Conservation (phyloP, 306 rosid species). For the Rosa chinensis region DNA sequence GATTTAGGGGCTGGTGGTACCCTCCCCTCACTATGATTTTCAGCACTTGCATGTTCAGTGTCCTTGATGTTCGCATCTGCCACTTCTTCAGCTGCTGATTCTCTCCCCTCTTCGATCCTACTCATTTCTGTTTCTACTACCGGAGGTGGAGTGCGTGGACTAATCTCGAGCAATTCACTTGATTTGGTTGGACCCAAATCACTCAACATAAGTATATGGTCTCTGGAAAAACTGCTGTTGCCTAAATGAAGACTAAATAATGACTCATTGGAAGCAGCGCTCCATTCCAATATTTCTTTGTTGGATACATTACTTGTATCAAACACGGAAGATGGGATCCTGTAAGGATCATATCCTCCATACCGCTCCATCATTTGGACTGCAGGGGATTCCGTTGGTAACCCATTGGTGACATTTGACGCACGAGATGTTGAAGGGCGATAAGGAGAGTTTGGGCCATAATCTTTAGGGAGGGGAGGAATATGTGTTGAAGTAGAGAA, state of each 20-base stretch:
- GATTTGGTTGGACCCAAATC: conserved; percentile 40
- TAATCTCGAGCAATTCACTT: conserved; percentile 35
- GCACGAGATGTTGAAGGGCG: conserved; percentile 30
- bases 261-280: conserved; percentile 77
- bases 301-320: conserved; percentile 28
- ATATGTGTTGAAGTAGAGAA: neutral
- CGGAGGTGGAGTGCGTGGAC: conserved; percentile 29
- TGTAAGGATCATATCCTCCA: conserved; percentile 47
- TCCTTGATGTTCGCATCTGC: conserved; percentile 26
- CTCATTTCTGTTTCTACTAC: conserved; percentile 19
- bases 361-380: conserved; percentile 72
- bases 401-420: conserved; percentile 23
- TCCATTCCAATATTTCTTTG: conserved; percentile 71
- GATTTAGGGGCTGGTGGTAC: conserved; percentile 20
- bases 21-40: conserved; percentile 19
- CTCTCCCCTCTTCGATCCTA: conserved; percentile 21
- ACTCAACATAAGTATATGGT: conserved; percentile 22
- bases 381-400: conserved; percentile 36
- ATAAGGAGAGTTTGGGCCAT: conserved; percentile 15
- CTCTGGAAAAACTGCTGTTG: conserved; percentile 55
- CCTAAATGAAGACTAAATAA: conserved; percentile 79
- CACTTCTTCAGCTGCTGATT: conserved; percentile 20
- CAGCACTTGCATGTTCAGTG: conserved; percentile 8
- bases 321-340: conserved; percentile 72
- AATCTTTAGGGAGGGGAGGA: conserved; percentile 5